phyloP scores from a whole-genome alignment of 768 basidiomycete species.

The Lyophyllum semitale region DNA sequence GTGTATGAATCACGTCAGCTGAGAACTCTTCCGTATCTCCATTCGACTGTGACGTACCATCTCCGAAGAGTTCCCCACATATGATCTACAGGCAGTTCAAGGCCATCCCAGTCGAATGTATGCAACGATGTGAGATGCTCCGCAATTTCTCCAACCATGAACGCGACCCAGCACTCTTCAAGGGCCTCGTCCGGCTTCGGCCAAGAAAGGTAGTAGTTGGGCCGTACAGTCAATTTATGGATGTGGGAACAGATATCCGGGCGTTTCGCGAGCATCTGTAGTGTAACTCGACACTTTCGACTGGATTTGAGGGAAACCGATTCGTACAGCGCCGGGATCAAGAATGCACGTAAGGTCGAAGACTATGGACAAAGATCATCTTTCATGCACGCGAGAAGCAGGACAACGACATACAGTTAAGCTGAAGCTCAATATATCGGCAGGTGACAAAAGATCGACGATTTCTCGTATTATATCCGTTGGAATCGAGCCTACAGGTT shows the following conservation, averaged over 20 bases:
- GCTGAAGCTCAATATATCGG: constrained; percentile 43
- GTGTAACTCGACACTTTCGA: constrained; percentile 34
- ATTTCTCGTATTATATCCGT: constrained; percentile 42
- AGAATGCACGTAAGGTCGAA: constrained; percentile 28
- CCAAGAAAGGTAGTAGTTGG: constrained; percentile 56
- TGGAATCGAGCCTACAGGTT: constrained; percentile 32
- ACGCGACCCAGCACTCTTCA: constrained; percentile 43
- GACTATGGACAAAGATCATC: constrained; percentile 25
- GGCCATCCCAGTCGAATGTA: constrained; percentile 55
- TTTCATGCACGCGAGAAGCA: not conserved
- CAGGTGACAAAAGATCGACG: constrained; percentile 32
- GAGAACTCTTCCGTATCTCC: not conserved
- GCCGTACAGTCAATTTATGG: constrained; percentile 45
- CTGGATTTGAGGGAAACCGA: constrained; percentile 47
- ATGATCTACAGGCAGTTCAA: constrained; percentile 43
- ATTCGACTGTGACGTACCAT: constrained; percentile 29
- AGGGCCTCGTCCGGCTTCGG: constrained; percentile 42
- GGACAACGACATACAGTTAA: constrained; percentile 35
- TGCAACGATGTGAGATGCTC: constrained; percentile 32
- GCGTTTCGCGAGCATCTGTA: constrained; percentile 35
- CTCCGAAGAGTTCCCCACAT: constrained; percentile 43
- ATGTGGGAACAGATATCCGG: constrained; percentile 41
- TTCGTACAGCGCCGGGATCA: constrained; percentile 44
- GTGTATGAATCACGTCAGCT: constrained; percentile 4
- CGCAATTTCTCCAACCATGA: constrained; percentile 35